Evolutionary conservation across 139 green algal species (phyloP).

Genomic region (Coelastrella sp.): DNA sequence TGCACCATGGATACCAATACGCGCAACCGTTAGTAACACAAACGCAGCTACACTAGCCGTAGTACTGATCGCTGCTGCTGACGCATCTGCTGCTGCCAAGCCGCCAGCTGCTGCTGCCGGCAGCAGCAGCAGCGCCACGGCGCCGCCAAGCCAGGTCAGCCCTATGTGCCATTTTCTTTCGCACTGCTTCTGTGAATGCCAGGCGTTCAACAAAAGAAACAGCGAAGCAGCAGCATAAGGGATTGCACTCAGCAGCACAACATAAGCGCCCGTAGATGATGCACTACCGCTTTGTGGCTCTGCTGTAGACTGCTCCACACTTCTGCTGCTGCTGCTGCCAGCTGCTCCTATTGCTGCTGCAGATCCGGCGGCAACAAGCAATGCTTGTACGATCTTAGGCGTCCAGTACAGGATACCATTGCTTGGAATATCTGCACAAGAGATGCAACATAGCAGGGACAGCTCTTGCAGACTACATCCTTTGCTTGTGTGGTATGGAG

Average conservation of each 20-base stretch:
- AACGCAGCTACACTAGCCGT: slow-evolving; percentile 22
- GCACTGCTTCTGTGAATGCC: neutral
- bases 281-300: neutral
- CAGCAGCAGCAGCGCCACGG: slow-evolving; percentile 37
- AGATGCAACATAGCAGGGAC: no score
- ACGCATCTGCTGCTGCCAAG: neutral
- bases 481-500: no score
- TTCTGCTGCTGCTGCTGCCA: neutral
- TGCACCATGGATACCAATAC: neutral
- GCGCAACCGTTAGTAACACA: slow-evolving; percentile 19
- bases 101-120: slow-evolving; percentile 3
- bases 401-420: slow-evolving; percentile 42
- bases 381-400: slow-evolving; percentile 28
- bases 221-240: slow-evolving; percentile 28
- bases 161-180: slow-evolving; percentile 21
- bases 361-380: slow-evolving; percentile 12
- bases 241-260: slow-evolving; percentile 33
- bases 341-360: slow-evolving; percentile 4
- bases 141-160: neutral
- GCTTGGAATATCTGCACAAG: slow-evolving; percentile 16
- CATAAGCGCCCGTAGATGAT: neutral
- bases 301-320: neutral
- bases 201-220: slow-evolving; percentile 31
- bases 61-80: neutral
- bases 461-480: no score